Conservation (phyloP, 768 basidiomycete species). For the Naematelia aurantialba region DNA sequence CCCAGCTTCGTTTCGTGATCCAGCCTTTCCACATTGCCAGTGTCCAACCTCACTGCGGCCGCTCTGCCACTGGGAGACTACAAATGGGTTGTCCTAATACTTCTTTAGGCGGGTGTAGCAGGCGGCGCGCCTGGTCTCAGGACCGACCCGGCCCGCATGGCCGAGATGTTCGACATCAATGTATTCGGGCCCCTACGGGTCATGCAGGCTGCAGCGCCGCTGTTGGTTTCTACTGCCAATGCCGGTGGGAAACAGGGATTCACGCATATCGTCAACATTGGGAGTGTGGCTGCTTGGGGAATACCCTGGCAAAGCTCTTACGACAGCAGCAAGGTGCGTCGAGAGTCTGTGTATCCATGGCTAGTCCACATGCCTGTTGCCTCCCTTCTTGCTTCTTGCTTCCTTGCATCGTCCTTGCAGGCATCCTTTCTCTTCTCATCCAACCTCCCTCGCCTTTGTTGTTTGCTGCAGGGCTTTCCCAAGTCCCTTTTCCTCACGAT, state of each 20-base stretch:
- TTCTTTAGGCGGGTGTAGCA: slow-evolving; percentile 1
- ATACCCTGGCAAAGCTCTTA: slow-evolving; percentile 12
- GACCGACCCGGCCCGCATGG: slow-evolving; percentile 3
- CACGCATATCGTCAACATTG: slow-evolving; percentile 9
- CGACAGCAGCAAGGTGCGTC: slow-evolving; percentile 11
- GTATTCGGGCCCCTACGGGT: slow-evolving; percentile 8
- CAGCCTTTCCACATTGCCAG: too few species aligned
- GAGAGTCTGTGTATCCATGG: background rate
- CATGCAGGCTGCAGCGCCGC: slow-evolving; percentile 7
- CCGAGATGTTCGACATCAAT: slow-evolving; percentile 13
- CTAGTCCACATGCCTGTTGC: background rate
- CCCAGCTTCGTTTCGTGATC: too few species aligned
- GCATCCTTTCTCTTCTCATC: too few species aligned
- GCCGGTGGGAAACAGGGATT: background rate
- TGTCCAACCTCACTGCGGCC: too few species aligned
- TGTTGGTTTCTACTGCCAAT: background rate
- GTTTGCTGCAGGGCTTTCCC: too few species aligned
- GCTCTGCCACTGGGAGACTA: too few species aligned
- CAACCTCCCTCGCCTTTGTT: too few species aligned
- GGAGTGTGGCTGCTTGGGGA: slow-evolving; percentile 2
- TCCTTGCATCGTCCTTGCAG: too few species aligned
- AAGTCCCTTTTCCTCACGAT: too few species aligned
- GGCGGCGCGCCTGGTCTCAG: slow-evolving; percentile 2
- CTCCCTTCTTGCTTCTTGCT: background rate
- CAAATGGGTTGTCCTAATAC: too few species aligned